Conservation (phyloP, 805 yeast species). For the Ogataea nitratoaversa region DNA sequence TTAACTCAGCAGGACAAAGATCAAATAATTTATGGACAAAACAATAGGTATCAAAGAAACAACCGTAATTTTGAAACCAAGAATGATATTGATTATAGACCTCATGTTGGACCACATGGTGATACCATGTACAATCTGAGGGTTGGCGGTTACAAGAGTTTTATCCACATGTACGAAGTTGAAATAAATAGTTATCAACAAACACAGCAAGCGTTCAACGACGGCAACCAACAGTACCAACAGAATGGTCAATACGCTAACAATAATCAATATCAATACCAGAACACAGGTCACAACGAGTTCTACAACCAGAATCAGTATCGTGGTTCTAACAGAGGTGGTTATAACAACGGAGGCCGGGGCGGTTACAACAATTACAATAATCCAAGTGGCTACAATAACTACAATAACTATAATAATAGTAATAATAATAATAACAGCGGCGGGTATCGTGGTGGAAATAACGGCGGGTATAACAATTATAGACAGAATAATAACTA, state of each 20-base stretch:
- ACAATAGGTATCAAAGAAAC: constrained; percentile 32
- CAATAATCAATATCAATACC: constrained; percentile 8
- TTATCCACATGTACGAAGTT: constrained; percentile 32
- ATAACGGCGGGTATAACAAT: no score
- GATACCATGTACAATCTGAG: constrained; percentile 42
- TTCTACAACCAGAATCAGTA: constrained; percentile 12
- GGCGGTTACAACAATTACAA: no score
- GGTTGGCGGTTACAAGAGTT: constrained; percentile 48
- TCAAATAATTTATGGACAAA: constrained; percentile 44
- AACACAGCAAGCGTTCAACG: constrained; percentile 7
- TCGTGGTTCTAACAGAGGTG: not conserved
- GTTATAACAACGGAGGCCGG: constrained; percentile 1
- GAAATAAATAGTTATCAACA: constrained; percentile 25
- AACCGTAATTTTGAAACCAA: constrained; percentile 24
- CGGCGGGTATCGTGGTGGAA: constrained; percentile 1
- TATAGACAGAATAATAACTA: constrained; percentile 6
- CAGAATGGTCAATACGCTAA: no score
- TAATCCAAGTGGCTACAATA: constrained; percentile 13
- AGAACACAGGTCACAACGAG: constrained; percentile 15
- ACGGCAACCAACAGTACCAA: constrained; percentile 14
- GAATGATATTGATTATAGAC: constrained; percentile 31
- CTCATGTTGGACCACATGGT: constrained; percentile 49
- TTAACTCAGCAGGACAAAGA: constrained; percentile 69
- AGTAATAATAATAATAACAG: constrained; percentile 2
- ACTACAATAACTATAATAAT: constrained; percentile 7